Base-by-base conservation (phyloP, 805 yeast genomes). In the Metschnikowia dekortorum region DNA sequence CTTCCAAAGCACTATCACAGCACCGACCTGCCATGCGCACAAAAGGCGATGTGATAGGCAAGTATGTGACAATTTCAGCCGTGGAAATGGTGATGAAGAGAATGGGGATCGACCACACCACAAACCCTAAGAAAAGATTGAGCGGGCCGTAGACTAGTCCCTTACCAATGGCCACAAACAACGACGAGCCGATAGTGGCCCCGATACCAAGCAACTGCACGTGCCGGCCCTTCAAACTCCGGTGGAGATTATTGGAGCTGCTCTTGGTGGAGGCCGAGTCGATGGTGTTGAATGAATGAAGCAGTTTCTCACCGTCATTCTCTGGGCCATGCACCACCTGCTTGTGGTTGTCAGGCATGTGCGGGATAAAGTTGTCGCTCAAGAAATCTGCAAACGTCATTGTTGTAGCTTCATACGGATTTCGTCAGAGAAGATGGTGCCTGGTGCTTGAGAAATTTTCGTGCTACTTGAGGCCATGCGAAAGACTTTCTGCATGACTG, bases 111-210 rank as follows among this genome's bases (percentile, higher is more conserved):
- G 87, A 83, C 88, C 92, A 86, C 13, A 83, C 49, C 1, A 80
- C 63, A 61, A 85, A 87, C 0, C 83, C 84, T 4, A 87, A 61
- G n/a, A 88, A 66, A 42, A 87, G 68, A 41, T 80, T 80, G 6
- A 80, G 85, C 0, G 92, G 85, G 1, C 95, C 95, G 40, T 76
- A 72, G 31, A 76, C 71, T 31, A 88, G 67, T 0, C 82, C 86
- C 44, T 73, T 67, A 11, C 90, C 90, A 49, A 85, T 84, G 28
- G 88, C 79, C 5, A 86, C 89, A 56, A 87, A 87, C 6, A 87
- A 69, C 8, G 87, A 92, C 1, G 92, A 84, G 37, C 95, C 95
- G 55, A 87, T 85, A 37, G 89, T 84, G 47, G 92, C 94, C 16
- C 92, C 89, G 26, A 88, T 83, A 10, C 89, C 86, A 53, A 88